phyloP scores from a whole-genome alignment of 2,329 filamentous ascomycete genomes.

The Hymenoscyphus fructigenus region DNA sequence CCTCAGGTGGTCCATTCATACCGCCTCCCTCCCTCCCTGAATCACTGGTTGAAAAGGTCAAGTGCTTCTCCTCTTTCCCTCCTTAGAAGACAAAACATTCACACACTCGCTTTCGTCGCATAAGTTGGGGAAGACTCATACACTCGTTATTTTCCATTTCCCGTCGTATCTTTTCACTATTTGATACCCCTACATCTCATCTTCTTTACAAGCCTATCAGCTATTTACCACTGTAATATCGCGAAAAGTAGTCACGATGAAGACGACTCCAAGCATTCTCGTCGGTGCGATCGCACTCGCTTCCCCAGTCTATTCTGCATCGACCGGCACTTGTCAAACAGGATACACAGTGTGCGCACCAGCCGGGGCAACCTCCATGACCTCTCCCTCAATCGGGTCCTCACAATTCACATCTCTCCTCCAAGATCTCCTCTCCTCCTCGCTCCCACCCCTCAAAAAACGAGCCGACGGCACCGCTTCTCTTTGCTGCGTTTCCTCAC shows the following conservation, averaged over 20 bases:
- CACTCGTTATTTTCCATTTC: neutral
- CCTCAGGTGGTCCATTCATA: neutral
- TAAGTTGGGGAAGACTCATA: neutral
- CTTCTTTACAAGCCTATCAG: neutral
- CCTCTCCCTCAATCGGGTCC: constrained; percentile 33
- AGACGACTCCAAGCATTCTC: neutral
- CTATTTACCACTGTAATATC: neutral
- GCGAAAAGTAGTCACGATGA: constrained; percentile 3
- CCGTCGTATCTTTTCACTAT: neutral
- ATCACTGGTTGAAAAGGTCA: neutral
- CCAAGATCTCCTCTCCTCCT: constrained; percentile 35
- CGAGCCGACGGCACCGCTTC: constrained; percentile 20
- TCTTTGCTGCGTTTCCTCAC: constrained; percentile 30
- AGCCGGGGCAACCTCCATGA: constrained; percentile 29
- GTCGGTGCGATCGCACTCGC: neutral
- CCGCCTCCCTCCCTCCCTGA: too few relatives aligned
- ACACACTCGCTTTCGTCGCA: neutral
- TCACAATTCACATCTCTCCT: constrained; percentile 35
- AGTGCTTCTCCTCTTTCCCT: neutral
- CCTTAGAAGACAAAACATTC: neutral
- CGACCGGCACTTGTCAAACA: constrained; percentile 22
- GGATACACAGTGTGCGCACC: constrained; percentile 37
- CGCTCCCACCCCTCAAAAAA: constrained; percentile 30
- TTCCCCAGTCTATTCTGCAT: neutral
- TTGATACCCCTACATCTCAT: neutral